Conservation (phyloP, 2,329 filamentous ascomycete species). For the Sarocladium kiliense region DNA sequence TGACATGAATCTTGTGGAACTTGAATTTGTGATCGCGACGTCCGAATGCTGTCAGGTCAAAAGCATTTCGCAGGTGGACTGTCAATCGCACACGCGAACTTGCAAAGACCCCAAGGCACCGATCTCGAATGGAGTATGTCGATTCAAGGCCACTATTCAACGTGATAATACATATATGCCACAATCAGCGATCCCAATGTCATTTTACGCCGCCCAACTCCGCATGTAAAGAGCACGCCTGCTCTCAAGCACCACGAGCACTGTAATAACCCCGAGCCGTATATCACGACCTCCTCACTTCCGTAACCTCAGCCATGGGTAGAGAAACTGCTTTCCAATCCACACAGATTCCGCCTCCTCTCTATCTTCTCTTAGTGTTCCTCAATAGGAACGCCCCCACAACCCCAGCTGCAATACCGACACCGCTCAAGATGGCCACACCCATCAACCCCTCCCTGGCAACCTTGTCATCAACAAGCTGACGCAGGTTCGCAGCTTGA, state of each 20-base stretch:
- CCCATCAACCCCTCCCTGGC: conserved; percentile 90
- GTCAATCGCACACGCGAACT: too few relatives aligned
- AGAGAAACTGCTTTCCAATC: too few relatives aligned
- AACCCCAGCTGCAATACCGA: conserved; percentile 89
- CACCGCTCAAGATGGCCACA: conserved; percentile 88
- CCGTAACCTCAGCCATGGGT: too few relatives aligned
- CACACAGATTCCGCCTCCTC: neutral
- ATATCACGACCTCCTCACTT: too few relatives aligned
- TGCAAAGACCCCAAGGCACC: too few relatives aligned
- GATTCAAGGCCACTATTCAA: neutral
- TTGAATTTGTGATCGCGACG: too few relatives aligned
- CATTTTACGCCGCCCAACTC: conserved; percentile 4
- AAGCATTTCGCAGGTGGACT: too few relatives aligned
- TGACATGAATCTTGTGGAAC: neutral
- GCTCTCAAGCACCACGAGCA: neutral
- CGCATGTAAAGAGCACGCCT: neutral
- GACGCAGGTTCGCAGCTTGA: conserved; percentile 80
- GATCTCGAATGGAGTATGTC: neutral
- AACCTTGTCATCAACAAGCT: conserved; percentile 92
- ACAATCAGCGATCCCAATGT: neutral
- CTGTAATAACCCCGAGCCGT: neutral
- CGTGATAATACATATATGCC: neutral
- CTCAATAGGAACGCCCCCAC: conserved; percentile 82
- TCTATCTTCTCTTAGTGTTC: conserved; percentile 59
- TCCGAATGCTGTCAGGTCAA: neutral